A percentile compares a stretch with the other conserved stretches of the same genome.
These are phyloP conservation scores for Apiospora sp. DNA, from an alignment of 2,329 filamentous ascomycete genomes.

Conservation along the genomic window DNA sequence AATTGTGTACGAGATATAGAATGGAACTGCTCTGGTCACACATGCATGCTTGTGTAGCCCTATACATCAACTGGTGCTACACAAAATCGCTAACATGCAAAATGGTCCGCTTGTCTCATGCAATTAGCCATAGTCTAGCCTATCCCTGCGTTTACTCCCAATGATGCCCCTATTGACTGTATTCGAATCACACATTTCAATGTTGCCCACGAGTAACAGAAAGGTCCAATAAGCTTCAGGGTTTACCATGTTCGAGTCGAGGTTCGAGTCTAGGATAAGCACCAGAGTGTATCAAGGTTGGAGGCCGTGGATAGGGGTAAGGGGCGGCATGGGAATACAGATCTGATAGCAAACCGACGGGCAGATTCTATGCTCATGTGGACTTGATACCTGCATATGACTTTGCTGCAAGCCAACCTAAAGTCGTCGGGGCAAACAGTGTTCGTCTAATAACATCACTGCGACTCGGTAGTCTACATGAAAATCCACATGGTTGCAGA, in stretches of 20 bases:
- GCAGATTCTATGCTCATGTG: constrained; percentile 12
- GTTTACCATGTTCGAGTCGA: neutral
- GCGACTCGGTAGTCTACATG: constrained; percentile 10
- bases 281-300: neutral
- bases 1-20: constrained; percentile 28
- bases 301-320: neutral
- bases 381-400: constrained; percentile 19
- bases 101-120: constrained; percentile 42
- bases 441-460: neutral
- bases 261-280: neutral
- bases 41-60: constrained; percentile 34
- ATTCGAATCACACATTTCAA: neutral
- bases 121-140: constrained; percentile 31
- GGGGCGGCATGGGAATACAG: neutral
- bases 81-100: constrained; percentile 40
- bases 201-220: neutral
- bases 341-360: constrained; percentile 2
- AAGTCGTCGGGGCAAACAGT: neutral
- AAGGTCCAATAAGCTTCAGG: neutral
- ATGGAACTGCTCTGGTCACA: constrained; percentile 33
- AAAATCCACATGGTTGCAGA: constrained; percentile 14
- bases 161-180: neutral
- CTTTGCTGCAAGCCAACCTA: constrained; percentile 4
- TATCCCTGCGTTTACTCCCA: neutral
- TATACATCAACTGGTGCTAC: constrained; percentile 35